Conservation (phyloP, 2,329 filamentous ascomycete species). For the Huntiella decipiens region DNA sequence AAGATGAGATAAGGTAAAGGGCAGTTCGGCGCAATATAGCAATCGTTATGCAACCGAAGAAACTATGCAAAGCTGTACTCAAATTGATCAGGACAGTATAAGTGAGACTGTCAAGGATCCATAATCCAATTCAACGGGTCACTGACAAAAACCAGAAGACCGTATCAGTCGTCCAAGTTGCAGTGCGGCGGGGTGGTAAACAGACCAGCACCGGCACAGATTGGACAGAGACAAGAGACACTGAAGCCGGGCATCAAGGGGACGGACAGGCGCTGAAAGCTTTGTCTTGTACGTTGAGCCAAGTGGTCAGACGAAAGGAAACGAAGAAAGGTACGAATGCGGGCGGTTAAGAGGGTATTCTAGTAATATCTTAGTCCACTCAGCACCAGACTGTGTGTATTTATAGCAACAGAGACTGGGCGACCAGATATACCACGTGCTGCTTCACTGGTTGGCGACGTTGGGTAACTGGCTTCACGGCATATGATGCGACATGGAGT, state of each 20-base stretch:
- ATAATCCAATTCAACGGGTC: slow-evolving; percentile 6
- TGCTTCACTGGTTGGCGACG: too few relatives aligned
- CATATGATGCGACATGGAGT: not conserved
- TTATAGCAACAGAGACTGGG: too few relatives aligned
- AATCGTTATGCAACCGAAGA: not conserved
- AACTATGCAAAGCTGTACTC: not conserved
- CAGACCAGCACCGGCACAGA: slow-evolving; percentile 8
- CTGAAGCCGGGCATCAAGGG: slow-evolving; percentile 7
- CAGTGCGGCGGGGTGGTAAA: slow-evolving; percentile 3
- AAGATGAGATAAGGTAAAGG: not conserved
- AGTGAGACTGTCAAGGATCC: slow-evolving; percentile 10
- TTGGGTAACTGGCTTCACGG: too few relatives aligned
- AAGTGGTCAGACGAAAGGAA: not conserved
- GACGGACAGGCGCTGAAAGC: not conserved
- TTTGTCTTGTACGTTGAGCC: too few relatives aligned
- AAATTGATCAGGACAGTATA: slow-evolving; percentile 6
- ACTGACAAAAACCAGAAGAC: too few relatives aligned
- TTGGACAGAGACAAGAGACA: not conserved
- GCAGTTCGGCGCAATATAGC: not conserved
- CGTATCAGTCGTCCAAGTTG: not conserved
- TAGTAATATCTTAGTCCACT: too few relatives aligned
- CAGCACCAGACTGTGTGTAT: too few relatives aligned
- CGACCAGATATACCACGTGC: too few relatives aligned
- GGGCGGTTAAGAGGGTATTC: not conserved
- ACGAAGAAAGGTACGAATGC: not conserved